phyloP scores from a whole-genome alignment of 1,284 basidiomycete genomes.

The Vanrija humicola region DNA sequence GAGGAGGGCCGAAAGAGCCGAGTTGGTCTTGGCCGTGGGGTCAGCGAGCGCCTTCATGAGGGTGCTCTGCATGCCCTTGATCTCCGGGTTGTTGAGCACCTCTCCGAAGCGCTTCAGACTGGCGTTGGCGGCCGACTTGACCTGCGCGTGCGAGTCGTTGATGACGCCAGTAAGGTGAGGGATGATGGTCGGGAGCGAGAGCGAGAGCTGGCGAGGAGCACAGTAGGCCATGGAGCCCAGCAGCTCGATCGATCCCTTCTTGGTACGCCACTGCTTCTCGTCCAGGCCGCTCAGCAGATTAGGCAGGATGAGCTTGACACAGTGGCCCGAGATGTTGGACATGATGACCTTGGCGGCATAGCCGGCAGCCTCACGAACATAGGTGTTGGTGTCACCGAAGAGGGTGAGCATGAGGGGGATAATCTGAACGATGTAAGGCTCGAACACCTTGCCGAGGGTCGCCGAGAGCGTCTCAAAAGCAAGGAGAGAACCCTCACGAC shows the following conservation, averaged over 20 bases:
- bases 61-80: slow-evolving; percentile 85
- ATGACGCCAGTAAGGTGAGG: slow-evolving; percentile 90
- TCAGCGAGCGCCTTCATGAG: slow-evolving; percentile 96
- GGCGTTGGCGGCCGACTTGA: slow-evolving; percentile 86
- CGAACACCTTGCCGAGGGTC: slow-evolving; percentile 79
- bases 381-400: slow-evolving; percentile 84
- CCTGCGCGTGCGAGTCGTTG: slow-evolving; percentile 97
- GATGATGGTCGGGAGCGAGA: slow-evolving; percentile 94
- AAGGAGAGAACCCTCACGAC: slow-evolving; percentile 91
- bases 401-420: slow-evolving; percentile 79
- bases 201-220: slow-evolving; percentile 89
- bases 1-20: slow-evolving; percentile 74
- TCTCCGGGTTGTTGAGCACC: slow-evolving; percentile 90
- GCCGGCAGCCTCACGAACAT: slow-evolving; percentile 91
- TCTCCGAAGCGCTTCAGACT: slow-evolving; percentile 98
- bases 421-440: slow-evolving; percentile 85
- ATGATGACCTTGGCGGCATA: slow-evolving; percentile 93
- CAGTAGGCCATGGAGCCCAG: slow-evolving; percentile 98
- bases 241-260: slow-evolving; percentile 96
- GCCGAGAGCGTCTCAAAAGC: slow-evolving; percentile 87
- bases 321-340: slow-evolving; percentile 86
- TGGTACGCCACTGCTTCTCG: slow-evolving; percentile 98
- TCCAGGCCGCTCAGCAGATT: slow-evolving; percentile 86
- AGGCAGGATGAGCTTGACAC: slow-evolving; percentile 92
- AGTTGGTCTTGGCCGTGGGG: slow-evolving; percentile 79